Evolutionary conservation across 2,329 filamentous ascomycete genomes (phyloP), one percentile per base, ranked within the genome.

Genomic region (Neocucurbitaria cava): DNA sequence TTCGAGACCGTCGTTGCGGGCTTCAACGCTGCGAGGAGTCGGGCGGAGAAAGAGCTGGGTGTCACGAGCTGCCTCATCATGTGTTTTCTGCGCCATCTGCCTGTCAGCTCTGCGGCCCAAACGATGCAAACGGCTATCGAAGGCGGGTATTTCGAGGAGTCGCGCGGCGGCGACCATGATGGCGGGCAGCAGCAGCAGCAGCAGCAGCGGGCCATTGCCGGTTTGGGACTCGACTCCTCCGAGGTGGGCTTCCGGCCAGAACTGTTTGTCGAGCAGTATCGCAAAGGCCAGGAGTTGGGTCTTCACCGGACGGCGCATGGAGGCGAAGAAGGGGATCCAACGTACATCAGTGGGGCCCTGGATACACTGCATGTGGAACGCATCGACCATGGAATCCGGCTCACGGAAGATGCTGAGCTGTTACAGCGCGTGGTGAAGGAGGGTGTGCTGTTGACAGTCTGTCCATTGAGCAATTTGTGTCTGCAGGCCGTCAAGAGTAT

Each of bases 401-500:
- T 90, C 8, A 79, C 83, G 5, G 81, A 89, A 39, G 86, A 91
- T 59, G 74, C 79, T 0, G 78, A 73, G 18, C 77, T 92, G 23
- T 77, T 91, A 71, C 69, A 78, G 55, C 79, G 83, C 21, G 80
- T 92, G 13, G 87, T 83, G 1, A 69, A 76, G 11, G 77, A 85
- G 50, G 78, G 82, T 33, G 85, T 84, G 18, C 67, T 93, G 69
- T 73, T 93, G 52, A 90, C 89, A 0, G 79, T 91, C 33, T 94
- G 90, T 68, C 90, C 90, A 1, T 69, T 91, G 55, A 90, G 87
- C 62, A 92, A 94, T 73, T 85, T 92, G n/a, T 87, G 82, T 61
- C 82, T 87, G 1, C 63, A 76, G 44, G 73, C 74, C 24, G 77
- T 89, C 20, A 72, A 76, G 18, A 78, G 87, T 46, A 52, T 67